A percentile compares a stretch with the other conserved stretches of the same genome.
Evolutionary conservation across 768 basidiomycete species (phyloP).

Genomic region (Asterophora lycoperdoides): DNA sequence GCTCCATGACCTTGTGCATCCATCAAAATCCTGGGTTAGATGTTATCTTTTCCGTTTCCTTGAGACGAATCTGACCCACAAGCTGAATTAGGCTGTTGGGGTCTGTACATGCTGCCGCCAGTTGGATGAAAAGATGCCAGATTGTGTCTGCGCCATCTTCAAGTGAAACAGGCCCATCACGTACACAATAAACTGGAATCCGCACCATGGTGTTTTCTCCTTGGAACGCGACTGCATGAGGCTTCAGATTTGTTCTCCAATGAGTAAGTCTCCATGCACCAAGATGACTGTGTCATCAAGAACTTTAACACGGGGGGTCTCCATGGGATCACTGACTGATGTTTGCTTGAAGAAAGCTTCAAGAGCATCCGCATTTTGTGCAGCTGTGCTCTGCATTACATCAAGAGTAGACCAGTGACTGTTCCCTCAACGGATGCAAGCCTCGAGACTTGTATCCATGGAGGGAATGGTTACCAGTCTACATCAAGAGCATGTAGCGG

Average conservation of each 20-base stretch:
- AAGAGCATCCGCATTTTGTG: slow-evolving; percentile 15
- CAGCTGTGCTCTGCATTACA: slow-evolving; percentile 11
- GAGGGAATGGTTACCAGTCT: no score
- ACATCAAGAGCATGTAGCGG: slow-evolving; percentile 1
- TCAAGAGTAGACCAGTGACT: no score
- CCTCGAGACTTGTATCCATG: no score
- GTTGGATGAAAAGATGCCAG: no score
- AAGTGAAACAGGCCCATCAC: slow-evolving; percentile 24
- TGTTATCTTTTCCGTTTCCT: slow-evolving; percentile 24
- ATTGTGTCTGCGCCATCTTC: slow-evolving; percentile 26
- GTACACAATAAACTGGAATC: slow-evolving; percentile 18
- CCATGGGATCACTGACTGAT: slow-evolving; percentile 17
- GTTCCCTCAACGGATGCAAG: no score
- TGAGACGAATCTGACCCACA: no score
- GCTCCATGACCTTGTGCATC: slow-evolving; percentile 28
- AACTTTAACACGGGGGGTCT: not conserved
- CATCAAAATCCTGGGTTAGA: slow-evolving; percentile 26
- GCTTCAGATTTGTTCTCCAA: slow-evolving; percentile 14
- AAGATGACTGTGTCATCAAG: not conserved
- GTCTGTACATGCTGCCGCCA: no score
- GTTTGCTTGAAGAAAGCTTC: slow-evolving; percentile 13
- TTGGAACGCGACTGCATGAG: slow-evolving; percentile 7
- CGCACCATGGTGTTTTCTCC: slow-evolving; percentile 14
- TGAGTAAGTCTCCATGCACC: not conserved
- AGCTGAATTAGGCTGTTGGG: no score